These are phyloP conservation scores for Blastobotrys attinorum DNA, from an alignment of 805 yeast species.

Conservation along the genomic window DNA sequence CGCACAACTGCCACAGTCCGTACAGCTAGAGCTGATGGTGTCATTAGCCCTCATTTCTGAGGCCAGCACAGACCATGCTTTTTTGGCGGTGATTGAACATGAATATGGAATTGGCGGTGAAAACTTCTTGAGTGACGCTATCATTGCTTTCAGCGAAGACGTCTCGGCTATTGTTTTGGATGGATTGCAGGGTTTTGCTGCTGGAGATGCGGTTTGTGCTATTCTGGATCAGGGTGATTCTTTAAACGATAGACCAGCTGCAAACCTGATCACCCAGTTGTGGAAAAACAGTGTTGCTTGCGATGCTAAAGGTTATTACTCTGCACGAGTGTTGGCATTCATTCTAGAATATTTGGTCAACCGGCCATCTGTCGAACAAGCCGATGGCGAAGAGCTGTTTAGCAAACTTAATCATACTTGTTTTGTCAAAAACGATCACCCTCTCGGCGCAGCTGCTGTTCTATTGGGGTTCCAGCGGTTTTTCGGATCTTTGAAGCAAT, in stretches of 20 bases:
- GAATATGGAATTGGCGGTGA: conserved; percentile 3
- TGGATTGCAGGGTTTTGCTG: background rate
- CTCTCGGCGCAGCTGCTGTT: conserved; percentile 5
- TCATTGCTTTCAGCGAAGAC: conserved; percentile 6
- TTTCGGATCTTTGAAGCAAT: background rate
- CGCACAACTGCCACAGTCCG: conserved; percentile 1
- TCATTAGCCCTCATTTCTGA: conserved; percentile 7
- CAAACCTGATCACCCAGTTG: conserved; percentile 2
- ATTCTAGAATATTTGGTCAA: conserved; percentile 3
- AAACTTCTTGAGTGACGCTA: conserved; percentile 6
- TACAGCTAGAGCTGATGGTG: conserved; percentile 4
- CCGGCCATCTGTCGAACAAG: conserved; percentile 3
- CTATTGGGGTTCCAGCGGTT: conserved; percentile 6
- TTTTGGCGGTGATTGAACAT: conserved; percentile 2
- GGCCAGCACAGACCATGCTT: conserved; percentile 7
- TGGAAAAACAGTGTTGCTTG: conserved; percentile 2
- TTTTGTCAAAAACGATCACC: background rate
- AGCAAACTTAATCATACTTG: conserved; percentile 1
- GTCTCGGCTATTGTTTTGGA: conserved; percentile 1
- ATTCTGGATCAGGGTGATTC: background rate
- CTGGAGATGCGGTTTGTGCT: conserved; percentile 5
- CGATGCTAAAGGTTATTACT: conserved; percentile 8
- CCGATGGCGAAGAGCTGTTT: conserved; percentile 1
- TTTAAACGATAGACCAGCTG: background rate
- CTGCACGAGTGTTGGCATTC: conserved; percentile 6